Conservation (phyloP, 306 rosid species). For the Arachis hypogaea region DNA sequence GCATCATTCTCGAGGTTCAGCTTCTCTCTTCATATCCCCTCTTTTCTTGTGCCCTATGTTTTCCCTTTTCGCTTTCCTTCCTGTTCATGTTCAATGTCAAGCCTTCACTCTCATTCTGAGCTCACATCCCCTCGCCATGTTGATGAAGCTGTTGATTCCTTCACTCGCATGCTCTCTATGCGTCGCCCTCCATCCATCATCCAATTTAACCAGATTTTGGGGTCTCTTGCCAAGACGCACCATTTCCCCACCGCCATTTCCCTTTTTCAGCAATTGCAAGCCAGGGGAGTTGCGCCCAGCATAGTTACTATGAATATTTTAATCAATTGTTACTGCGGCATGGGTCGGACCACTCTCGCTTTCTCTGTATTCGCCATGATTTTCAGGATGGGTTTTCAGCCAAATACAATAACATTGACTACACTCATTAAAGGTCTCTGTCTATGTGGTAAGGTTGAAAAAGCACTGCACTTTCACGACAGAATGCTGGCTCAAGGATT, state of each 20-base stretch:
- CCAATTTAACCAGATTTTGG: conserved; percentile 37
- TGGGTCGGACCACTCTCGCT: conserved; percentile 42
- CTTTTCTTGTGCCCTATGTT: too few species aligned
- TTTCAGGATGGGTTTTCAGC: conserved; percentile 42
- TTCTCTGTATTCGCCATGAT: conserved; percentile 37
- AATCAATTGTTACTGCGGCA: conserved; percentile 46
- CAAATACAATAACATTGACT: conserved; percentile 24
- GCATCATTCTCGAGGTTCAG: too few species aligned
- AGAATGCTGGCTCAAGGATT: conserved; percentile 24
- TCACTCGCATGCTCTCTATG: conserved; percentile 32
- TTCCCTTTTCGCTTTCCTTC: too few species aligned
- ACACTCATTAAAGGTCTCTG: conserved; percentile 43
- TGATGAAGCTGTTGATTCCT: conserved; percentile 29
- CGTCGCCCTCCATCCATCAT: conserved; percentile 17
- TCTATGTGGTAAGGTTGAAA: conserved; percentile 21
- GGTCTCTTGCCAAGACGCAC: conserved; percentile 38
- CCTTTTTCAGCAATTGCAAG: conserved; percentile 31
- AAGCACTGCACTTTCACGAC: conserved; percentile 39
- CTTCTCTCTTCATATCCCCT: too few species aligned
- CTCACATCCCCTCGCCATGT: not conserved
- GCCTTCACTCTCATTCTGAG: too few species aligned
- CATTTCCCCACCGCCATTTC: conserved; percentile 31
- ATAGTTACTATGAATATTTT: conserved; percentile 38
- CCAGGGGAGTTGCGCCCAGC: conserved; percentile 30
- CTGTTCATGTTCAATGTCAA: too few species aligned